These are phyloP conservation scores for Boletus sp. DNA, from an alignment of 1,284 basidiomycete genomes.

Conservation along the genomic window DNA sequence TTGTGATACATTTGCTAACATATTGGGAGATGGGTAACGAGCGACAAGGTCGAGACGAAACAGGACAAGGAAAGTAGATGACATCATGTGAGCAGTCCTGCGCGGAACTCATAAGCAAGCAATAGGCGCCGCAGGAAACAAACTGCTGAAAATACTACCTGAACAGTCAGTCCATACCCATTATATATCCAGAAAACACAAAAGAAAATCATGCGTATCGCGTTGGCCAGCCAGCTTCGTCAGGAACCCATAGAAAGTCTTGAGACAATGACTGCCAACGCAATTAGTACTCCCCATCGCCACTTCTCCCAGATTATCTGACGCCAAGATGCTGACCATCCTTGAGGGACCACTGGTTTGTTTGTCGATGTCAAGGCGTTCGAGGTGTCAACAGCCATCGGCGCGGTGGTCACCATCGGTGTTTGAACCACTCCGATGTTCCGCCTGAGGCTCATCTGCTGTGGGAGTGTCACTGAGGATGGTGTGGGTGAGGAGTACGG, in stretches of 20 bases:
- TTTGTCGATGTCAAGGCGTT: slow-evolving; percentile 29
- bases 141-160: slow-evolving; percentile 21
- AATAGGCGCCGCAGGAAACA: slow-evolving; percentile 14
- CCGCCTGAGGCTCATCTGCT: slow-evolving; percentile 19
- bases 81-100: slow-evolving; percentile 8
- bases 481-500: slow-evolving; percentile 15
- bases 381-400: slow-evolving; percentile 14
- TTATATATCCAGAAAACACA: slow-evolving; percentile 23
- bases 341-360: slow-evolving; percentile 34
- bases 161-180: slow-evolving; percentile 18
- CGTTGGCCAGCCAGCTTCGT: slow-evolving; percentile 6
- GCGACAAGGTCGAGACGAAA: slow-evolving; percentile 6
- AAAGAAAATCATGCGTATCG: slow-evolving; percentile 6
- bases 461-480: slow-evolving; percentile 19
- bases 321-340: slow-evolving; percentile 55
- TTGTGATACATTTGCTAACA: slow-evolving; percentile 28
- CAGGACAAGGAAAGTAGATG: slow-evolving; percentile 11
- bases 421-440: slow-evolving; percentile 11
- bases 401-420: slow-evolving; percentile 1
- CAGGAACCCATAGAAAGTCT: slow-evolving; percentile 48
- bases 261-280: slow-evolving; percentile 70
- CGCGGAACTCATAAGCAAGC: slow-evolving; percentile 6
- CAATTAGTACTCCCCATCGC: slow-evolving; percentile 76
- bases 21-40: slow-evolving; percentile 26
- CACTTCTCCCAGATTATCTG: slow-evolving; percentile 76